Evolutionary conservation across 345 rosid species (phyloP).

Genomic region (Heritiera littoralis): DNA sequence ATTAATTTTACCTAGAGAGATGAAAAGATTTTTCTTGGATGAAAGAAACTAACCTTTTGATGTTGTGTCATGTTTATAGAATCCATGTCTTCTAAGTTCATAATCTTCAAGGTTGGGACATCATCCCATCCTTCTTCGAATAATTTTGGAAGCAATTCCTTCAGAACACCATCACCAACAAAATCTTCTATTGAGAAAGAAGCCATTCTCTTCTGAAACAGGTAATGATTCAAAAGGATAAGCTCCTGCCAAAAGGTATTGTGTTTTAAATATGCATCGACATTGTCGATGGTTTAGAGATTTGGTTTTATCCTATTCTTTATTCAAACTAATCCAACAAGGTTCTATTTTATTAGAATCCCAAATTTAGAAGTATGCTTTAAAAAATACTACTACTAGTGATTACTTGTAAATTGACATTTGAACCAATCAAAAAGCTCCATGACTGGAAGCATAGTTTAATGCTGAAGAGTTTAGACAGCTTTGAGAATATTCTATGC

Average conservation of each 20-base stretch:
- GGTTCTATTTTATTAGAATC: background rate
- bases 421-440: too few relatives aligned
- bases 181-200: slow-evolving; percentile 64
- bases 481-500: background rate
- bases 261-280: background rate
- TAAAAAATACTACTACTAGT: too few relatives aligned
- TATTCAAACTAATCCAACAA: slow-evolving; percentile 15
- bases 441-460: background rate
- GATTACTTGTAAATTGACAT: too few relatives aligned
- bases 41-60: slow-evolving; percentile 46
- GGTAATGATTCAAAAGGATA: slow-evolving; percentile 9
- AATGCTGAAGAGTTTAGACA: background rate
- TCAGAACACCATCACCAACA: slow-evolving; percentile 54
- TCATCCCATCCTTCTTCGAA: slow-evolving; percentile 79
- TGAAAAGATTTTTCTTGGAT: background rate
- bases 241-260: background rate
- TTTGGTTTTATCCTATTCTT: background rate
- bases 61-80: slow-evolving; percentile 51
- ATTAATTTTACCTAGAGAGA: background rate
- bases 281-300: slow-evolving; percentile 6
- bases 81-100: slow-evolving; percentile 61
- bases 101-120: slow-evolving; percentile 66
- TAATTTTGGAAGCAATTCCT: slow-evolving; percentile 51
- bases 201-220: slow-evolving; percentile 41
- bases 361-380: background rate